Evolutionary conservation across 805 yeast genomes (phyloP).

Genomic region (Saccharomyces eubayanus): DNA sequence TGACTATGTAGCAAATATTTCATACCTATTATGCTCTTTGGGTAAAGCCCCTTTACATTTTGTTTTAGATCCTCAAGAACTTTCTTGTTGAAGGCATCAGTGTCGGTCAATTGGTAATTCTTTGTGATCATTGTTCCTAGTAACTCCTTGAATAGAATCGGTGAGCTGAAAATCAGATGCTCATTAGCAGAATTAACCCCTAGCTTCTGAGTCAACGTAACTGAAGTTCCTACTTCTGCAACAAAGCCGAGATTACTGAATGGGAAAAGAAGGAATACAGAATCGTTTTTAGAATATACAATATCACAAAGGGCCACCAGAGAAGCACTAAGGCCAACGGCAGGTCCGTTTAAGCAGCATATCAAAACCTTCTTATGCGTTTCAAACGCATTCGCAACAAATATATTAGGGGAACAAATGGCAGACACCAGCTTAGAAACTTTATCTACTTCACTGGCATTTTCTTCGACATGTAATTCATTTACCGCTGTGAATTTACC

Average conservation of each 20-base stretch:
- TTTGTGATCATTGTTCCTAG: constrained; percentile 52
- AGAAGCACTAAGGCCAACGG: constrained; percentile 67
- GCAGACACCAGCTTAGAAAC: constrained; percentile 37
- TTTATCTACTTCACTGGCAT: constrained; percentile 7
- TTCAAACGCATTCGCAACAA: constrained; percentile 55
- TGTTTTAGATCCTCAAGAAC: constrained; percentile 35
- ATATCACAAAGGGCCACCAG: constrained; percentile 66
- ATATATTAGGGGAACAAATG: constrained; percentile 58
- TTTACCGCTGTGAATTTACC: constrained; percentile 42
- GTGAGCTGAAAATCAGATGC: constrained; percentile 61
- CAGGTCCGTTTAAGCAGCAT: constrained; percentile 80
- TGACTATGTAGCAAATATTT: constrained; percentile 24
- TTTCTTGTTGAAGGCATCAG: constrained; percentile 39
- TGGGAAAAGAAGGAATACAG: constrained; percentile 58
- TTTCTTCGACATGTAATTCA: constrained; percentile 1
- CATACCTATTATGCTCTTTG: constrained; percentile 35
- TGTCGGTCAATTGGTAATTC: constrained; percentile 37
- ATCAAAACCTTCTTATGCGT: constrained; percentile 63
- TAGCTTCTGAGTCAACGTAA: constrained; percentile 56
- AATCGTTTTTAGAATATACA: constrained; percentile 53
- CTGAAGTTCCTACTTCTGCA: constrained; percentile 69
- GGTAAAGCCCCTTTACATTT: constrained; percentile 30
- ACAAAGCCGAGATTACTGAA: constrained; percentile 77
- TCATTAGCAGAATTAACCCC: constrained; percentile 71
- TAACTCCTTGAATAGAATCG: constrained; percentile 51